Base-by-base conservation (phyloP, 345 rosid species). In the Eucalyptus sideroxylon region DNA sequence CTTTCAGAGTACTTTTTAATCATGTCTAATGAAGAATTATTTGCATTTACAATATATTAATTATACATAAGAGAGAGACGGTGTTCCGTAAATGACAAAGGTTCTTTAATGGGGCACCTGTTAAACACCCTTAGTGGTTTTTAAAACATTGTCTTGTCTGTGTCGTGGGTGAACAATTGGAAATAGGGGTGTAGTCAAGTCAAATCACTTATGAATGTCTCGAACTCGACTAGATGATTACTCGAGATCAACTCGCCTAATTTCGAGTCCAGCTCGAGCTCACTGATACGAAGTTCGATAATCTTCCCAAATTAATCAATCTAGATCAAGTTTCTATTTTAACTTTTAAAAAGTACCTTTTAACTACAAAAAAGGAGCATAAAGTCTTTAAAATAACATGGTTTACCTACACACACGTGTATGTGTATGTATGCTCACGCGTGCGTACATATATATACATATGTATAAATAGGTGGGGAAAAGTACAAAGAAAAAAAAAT, bases 181-280 rank as follows among this genome's bases (percentile, higher is more conserved):
- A 34, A 17, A 34, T 69, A 34, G 2, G 2, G 26, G 2, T 5
- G 26, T 34, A 34, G 3, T 10, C 24, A 37, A 37, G 26, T 72
- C 26, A 5, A 72, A 0, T 37, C 3, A 50, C 53, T 16, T 16
- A 2, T 5, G 1, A 72, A 17, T 9, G 5, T 12, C 44, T 34
- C 4, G 1, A 3, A 10, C 44, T 34, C 4, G 12, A 19, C 82
- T 72, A 14, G 1, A 67, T 16, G 37, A n/a, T 16, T n/a, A 34
- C 24, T 69, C 23, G 1, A 67, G 40, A 16, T 67, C 11, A 5
- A 65, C 77, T 65, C 40, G 37, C 37, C 37, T 37, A 37, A 37
- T 37, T 37, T 37, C 37, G 37, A 37, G 37, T 37, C 37, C 37
- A 37, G 37, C 37, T 37, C 37, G 37, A 37, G 37, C 37, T 37